Evolutionary conservation across 225 moss, liverwort and hornwort genomes (phyloP).

Genomic region (Pseudisothecium myosuroides): DNA sequence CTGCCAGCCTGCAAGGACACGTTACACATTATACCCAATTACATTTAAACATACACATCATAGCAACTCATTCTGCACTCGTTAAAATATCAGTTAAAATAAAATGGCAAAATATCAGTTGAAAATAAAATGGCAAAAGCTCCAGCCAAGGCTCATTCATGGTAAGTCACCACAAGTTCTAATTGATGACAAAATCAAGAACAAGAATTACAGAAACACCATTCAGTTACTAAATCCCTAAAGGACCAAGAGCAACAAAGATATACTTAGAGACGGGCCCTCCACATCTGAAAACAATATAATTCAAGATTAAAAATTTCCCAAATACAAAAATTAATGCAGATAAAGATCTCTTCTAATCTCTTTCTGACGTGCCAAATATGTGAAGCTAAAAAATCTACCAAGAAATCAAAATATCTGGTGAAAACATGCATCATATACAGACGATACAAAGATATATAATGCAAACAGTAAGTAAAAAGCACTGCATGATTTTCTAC

Average conservation of each 20-base stretch:
- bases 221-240: neutral
- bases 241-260: neutral
- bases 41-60: neutral
- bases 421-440: neutral
- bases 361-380: neutral
- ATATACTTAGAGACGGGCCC: neutral
- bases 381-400: neutral
- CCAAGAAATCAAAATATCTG: neutral
- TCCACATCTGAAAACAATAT: neutral
- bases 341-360: neutral
- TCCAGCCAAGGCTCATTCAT: neutral
- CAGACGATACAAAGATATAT: neutral
- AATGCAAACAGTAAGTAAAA: neutral
- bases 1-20: constrained; percentile 52
- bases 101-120: neutral
- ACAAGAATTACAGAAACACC: neutral
- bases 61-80: neutral
- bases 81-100: neutral
- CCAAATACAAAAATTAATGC: neutral
- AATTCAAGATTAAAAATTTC: neutral
- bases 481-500: neutral
- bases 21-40: neutral
- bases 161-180: neutral
- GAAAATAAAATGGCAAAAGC: neutral
- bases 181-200: neutral